A percentile compares a stretch with the other conserved stretches of the same genome.
Evolutionary conservation across 2,329 filamentous ascomycete genomes (phyloP).

Genomic region (Alternaria burnsii): DNA sequence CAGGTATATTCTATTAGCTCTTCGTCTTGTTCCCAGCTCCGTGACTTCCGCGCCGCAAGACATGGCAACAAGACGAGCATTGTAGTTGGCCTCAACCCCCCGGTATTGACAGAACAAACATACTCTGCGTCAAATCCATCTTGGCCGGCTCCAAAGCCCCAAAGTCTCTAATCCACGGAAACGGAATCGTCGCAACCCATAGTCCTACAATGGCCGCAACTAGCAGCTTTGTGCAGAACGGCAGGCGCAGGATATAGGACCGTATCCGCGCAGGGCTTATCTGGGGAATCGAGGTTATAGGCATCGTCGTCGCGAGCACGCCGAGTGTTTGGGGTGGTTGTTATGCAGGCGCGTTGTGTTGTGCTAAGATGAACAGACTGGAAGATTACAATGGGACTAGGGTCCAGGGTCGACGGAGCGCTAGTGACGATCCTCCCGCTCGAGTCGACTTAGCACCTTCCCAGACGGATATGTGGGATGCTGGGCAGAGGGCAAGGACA

Average conservation of each 20-base stretch:
- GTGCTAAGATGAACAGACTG: constrained; percentile 12
- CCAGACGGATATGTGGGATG: constrained; percentile 22
- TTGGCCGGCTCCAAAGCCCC: constrained; percentile 80
- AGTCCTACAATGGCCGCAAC: constrained; percentile 71
- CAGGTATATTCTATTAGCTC: constrained; percentile 21
- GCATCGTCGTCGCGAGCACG: constrained; percentile 23
- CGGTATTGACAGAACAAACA: constrained; percentile 45
- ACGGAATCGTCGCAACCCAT: constrained; percentile 74
- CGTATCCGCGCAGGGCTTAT: constrained; percentile 79
- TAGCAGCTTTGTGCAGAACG: constrained; percentile 81
- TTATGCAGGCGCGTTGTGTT: constrained; percentile 24
- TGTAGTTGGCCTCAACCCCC: background rate
- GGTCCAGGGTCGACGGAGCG: constrained; percentile 21
- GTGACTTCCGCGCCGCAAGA: constrained; percentile 7
- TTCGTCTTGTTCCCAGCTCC: background rate
- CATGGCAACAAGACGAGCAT: background rate
- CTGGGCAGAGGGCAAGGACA: constrained; percentile 24
- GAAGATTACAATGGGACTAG: constrained; percentile 20
- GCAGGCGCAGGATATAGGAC: constrained; percentile 84
- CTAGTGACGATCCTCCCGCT: constrained; percentile 27
- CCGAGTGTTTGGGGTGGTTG: constrained; percentile 16
- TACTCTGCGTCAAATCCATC: constrained; percentile 75
- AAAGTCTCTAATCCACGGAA: constrained; percentile 78
- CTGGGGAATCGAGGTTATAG: constrained; percentile 59
- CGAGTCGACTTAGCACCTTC: constrained; percentile 17